Conservation (phyloP, 2,329 filamentous ascomycete genomes). For the Claviceps sp. region DNA sequence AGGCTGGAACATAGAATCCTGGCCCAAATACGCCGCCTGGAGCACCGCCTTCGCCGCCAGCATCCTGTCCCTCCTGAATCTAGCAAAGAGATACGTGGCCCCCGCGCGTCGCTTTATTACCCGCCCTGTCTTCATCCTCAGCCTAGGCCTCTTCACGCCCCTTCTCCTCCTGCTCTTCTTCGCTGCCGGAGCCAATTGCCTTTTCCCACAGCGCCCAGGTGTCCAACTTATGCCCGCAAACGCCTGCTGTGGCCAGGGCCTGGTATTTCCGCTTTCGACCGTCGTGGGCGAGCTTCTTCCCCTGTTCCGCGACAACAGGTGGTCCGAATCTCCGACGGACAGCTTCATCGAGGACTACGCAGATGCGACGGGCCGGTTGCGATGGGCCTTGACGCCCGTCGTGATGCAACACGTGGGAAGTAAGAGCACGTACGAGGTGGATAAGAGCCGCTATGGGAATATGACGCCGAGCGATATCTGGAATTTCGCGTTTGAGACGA, state of each 20-base stretch:
- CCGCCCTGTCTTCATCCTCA: background rate
- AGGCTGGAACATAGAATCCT: constrained; percentile 6
- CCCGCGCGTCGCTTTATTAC: background rate
- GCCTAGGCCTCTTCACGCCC: constrained; percentile 1
- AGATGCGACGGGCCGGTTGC: background rate
- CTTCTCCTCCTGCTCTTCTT: constrained; percentile 6
- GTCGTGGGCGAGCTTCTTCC: constrained; percentile 1
- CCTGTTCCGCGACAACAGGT: constrained; percentile 1
- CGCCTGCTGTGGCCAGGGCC: constrained; percentile 6
- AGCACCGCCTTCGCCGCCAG: background rate
- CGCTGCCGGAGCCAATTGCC: constrained; percentile 4
- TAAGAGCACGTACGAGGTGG: constrained; percentile 4
- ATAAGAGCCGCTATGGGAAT: background rate
- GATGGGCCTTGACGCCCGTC: constrained; percentile 5
- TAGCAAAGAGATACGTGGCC: background rate
- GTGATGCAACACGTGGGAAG: constrained; percentile 7
- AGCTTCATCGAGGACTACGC: constrained; percentile 7
- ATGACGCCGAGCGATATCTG: constrained; percentile 7
- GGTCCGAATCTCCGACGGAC: constrained; percentile 2
- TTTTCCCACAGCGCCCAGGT: constrained; percentile 1
- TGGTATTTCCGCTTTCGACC: constrained; percentile 2
- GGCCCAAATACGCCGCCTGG: constrained; percentile 2
- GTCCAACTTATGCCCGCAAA: constrained; percentile 5
- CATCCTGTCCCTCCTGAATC: background rate
- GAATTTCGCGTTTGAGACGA: constrained; percentile 7